These are phyloP conservation scores for Trichoderma lentiforme DNA, from an alignment of 2,329 filamentous ascomycete species.

Conservation along the genomic window DNA sequence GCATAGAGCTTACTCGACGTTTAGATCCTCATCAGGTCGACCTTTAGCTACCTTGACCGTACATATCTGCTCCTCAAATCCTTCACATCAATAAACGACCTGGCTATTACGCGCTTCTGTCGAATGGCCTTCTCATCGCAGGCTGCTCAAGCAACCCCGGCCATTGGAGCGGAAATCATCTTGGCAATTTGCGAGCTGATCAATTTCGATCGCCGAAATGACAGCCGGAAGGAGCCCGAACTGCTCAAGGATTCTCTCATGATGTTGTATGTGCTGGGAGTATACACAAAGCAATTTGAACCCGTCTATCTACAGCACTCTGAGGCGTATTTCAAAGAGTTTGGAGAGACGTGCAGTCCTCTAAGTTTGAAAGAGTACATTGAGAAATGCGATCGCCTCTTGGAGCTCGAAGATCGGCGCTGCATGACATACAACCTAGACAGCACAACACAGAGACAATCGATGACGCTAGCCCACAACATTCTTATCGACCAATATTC, in stretches of 20 bases:
- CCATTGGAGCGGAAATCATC: constrained; percentile 35
- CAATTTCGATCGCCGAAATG: constrained; percentile 62
- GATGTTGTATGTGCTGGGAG: constrained; percentile 80
- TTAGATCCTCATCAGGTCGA: constrained; percentile 73
- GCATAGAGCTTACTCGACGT: neutral
- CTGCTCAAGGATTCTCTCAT: constrained; percentile 73
- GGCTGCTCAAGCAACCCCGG: constrained; percentile 14
- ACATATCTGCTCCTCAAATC: constrained; percentile 77
- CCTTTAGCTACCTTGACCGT: constrained; percentile 92
- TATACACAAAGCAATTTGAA: constrained; percentile 80
- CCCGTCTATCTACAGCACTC: constrained; percentile 68
- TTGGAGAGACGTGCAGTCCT: constrained; percentile 63
- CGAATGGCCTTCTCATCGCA: constrained; percentile 45
- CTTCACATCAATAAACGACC: constrained; percentile 71
- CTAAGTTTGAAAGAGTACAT: constrained; percentile 74
- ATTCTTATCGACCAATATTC: constrained; percentile 69
- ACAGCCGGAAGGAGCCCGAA: constrained; percentile 54
- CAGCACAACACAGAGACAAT: constrained; percentile 72
- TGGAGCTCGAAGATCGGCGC: constrained; percentile 68
- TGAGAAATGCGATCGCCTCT: constrained; percentile 61
- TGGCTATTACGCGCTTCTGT: constrained; percentile 74
- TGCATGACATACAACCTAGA: constrained; percentile 82
- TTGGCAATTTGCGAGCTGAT: constrained; percentile 70
- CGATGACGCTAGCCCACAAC: constrained; percentile 70
- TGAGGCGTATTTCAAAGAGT: constrained; percentile 63